Percentiles rank a stretch among this genome's conserved stretches.
Conservation (phyloP, 2,329 filamentous ascomycete genomes). For the Colletotrichum orchidophilum region DNA sequence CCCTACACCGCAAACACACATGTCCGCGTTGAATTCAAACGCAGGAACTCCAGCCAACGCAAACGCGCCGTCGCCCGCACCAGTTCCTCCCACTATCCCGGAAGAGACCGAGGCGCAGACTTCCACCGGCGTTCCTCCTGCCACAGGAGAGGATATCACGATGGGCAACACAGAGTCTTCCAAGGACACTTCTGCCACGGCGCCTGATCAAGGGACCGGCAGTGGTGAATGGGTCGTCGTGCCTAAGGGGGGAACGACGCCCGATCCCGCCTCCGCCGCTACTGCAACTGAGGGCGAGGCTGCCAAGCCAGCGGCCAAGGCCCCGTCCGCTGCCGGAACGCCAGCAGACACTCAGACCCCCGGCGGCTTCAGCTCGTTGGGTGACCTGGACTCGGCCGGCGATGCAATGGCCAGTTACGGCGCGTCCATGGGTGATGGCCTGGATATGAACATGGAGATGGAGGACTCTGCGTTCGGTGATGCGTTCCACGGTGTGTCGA, state of each 20-base stretch:
- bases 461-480: slow-evolving; percentile 87
- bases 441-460: slow-evolving; percentile 73
- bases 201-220: slow-evolving; percentile 60
- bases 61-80: slow-evolving; percentile 56
- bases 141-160: slow-evolving; percentile 45
- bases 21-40: slow-evolving; percentile 65
- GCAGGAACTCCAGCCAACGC: slow-evolving; percentile 65
- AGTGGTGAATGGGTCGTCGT: slow-evolving; percentile 81
- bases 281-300: slow-evolving; percentile 22
- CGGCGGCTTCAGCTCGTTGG: slow-evolving; percentile 65
- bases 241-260: slow-evolving; percentile 66
- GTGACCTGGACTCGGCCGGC: slow-evolving; percentile 75
- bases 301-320: slow-evolving; percentile 20
- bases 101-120: slow-evolving; percentile 34
- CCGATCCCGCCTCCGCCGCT: slow-evolving; percentile 42
- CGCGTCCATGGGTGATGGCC: slow-evolving; percentile 60
- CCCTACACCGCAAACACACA: slow-evolving; percentile 67
- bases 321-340: slow-evolving; percentile 53
- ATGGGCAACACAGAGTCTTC: slow-evolving; percentile 63
- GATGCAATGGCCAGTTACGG: slow-evolving; percentile 74
- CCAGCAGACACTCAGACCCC: slow-evolving; percentile 51
- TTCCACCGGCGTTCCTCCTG: slow-evolving; percentile 34
- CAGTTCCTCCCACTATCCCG: slow-evolving; percentile 40
- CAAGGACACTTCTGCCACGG: slow-evolving; percentile 50
- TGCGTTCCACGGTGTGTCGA: slow-evolving; percentile 75